phyloP scores from a whole-genome alignment of 305 asterid species.

The Fraxinus latifolia region DNA sequence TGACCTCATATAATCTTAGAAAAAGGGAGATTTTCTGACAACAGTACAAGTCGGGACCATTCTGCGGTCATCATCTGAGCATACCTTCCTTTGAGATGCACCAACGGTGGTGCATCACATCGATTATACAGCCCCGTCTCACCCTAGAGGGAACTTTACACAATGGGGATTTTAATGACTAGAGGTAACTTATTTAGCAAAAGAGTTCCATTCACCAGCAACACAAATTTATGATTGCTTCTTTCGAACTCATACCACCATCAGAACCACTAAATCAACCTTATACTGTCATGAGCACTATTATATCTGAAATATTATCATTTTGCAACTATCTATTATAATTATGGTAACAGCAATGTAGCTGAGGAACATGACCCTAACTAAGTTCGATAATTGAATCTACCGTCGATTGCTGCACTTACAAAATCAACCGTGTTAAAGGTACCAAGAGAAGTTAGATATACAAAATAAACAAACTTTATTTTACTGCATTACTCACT shows the following conservation, averaged over 20 bases:
- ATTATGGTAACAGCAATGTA: neutral
- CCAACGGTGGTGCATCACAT: neutral
- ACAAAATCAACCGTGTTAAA: neutral
- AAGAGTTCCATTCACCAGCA: neutral
- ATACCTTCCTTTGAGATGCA: neutral
- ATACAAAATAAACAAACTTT: neutral
- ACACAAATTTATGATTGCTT: neutral
- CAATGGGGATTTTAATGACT: neutral
- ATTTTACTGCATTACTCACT: neutral
- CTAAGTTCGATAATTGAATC: neutral
- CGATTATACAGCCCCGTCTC: neutral
- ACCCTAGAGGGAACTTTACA: neutral
- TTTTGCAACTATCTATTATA: neutral
- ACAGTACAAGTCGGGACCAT: neutral
- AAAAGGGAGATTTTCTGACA: neutral
- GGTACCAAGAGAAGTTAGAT: neutral
- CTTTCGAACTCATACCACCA: neutral
- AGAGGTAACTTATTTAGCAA: neutral
- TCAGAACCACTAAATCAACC: neutral
- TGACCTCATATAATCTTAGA: neutral
- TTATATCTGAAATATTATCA: neutral
- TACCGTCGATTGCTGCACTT: neutral
- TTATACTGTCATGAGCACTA: neutral
- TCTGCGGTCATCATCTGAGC: neutral
- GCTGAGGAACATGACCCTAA: neutral